phyloP scores from a whole-genome alignment of 805 yeast genomes.

The Ogataea neopini region DNA sequence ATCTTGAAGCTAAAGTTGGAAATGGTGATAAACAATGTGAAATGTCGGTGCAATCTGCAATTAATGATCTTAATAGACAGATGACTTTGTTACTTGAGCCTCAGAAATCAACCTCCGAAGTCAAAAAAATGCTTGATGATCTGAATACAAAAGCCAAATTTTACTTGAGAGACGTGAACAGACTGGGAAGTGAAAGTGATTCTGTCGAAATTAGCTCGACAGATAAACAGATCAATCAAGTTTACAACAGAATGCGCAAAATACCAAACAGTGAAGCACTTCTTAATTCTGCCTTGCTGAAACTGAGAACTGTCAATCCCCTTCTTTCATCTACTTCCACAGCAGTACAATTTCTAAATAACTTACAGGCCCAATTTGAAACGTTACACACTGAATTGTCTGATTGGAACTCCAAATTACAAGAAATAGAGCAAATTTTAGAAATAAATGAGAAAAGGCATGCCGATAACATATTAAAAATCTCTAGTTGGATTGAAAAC shows the following conservation, averaged over 20 bases:
- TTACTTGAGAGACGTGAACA: slow-evolving; percentile 11
- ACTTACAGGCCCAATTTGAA: slow-evolving; percentile 19
- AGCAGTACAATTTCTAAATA: slow-evolving; percentile 16
- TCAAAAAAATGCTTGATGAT: slow-evolving; percentile 16
- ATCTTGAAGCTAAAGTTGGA: slow-evolving; percentile 19
- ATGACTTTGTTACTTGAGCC: slow-evolving; percentile 23
- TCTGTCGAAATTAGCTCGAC: slow-evolving; percentile 13
- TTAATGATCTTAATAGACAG: slow-evolving; percentile 30
- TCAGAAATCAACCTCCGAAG: slow-evolving; percentile 15
- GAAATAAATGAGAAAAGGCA: slow-evolving; percentile 12
- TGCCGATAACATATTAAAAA: slow-evolving; percentile 13
- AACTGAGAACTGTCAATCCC: slow-evolving; percentile 24
- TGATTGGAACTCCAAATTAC: slow-evolving; percentile 28
- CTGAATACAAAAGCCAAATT: slow-evolving; percentile 13
- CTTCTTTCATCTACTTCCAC: slow-evolving; percentile 10
- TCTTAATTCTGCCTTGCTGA: slow-evolving; percentile 18
- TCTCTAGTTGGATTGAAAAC: slow-evolving; percentile 15
- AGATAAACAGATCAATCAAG: slow-evolving; percentile 20
- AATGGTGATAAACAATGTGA: slow-evolving; percentile 1
- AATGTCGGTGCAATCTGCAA: slow-evolving; percentile 23
- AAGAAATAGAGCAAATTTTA: slow-evolving; percentile 20
- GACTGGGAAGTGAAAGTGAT: slow-evolving; percentile 9
- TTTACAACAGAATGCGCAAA: slow-evolving; percentile 23
- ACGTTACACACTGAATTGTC: slow-evolving; percentile 20
- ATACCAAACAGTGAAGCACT: slow-evolving; percentile 23